A percentile compares a stretch with the other conserved stretches of the same genome.
phyloP scores from a whole-genome alignment of 805 yeast genomes.

The Cyberlindnera xishuangbannaensis region DNA sequence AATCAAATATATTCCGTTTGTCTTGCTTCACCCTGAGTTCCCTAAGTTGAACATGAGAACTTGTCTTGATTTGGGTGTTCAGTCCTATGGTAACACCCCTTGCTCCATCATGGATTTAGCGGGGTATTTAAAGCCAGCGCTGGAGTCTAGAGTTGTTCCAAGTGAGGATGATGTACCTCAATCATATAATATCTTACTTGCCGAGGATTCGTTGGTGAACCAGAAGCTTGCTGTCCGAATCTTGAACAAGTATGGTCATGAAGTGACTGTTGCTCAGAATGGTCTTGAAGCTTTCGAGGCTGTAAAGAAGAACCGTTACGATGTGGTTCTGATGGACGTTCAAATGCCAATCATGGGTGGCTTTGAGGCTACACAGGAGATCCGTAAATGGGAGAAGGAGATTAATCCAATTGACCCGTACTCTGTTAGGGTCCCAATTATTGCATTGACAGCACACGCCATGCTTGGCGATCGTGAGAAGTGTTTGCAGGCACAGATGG shows the following conservation, averaged over 20 bases:
- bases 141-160: constrained; percentile 77
- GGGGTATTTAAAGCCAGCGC: constrained; percentile 76
- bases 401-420: constrained; percentile 64
- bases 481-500: constrained; percentile 87
- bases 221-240: constrained; percentile 84
- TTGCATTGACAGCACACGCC: constrained; percentile 89
- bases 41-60: constrained; percentile 75
- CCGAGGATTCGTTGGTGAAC: constrained; percentile 84
- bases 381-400: constrained; percentile 83
- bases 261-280: constrained; percentile 79
- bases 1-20: constrained; percentile 81
- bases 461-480: constrained; percentile 90
- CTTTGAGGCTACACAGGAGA: constrained; percentile 82
- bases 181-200: constrained; percentile 67
- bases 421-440: constrained; percentile 76
- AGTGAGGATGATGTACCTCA: constrained; percentile 73
- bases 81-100: constrained; percentile 85
- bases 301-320: constrained; percentile 59
- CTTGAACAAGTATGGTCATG: constrained; percentile 79
- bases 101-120: constrained; percentile 79
- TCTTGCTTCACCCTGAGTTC: constrained; percentile 66
- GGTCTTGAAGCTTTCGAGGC: constrained; percentile 81
- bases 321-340: constrained; percentile 86
- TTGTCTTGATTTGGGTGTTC: constrained; percentile 80
- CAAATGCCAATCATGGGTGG: constrained; percentile 98